phyloP scores from a whole-genome alignment of 1,139 yeast species.

The Kazachstania sp. region DNA sequence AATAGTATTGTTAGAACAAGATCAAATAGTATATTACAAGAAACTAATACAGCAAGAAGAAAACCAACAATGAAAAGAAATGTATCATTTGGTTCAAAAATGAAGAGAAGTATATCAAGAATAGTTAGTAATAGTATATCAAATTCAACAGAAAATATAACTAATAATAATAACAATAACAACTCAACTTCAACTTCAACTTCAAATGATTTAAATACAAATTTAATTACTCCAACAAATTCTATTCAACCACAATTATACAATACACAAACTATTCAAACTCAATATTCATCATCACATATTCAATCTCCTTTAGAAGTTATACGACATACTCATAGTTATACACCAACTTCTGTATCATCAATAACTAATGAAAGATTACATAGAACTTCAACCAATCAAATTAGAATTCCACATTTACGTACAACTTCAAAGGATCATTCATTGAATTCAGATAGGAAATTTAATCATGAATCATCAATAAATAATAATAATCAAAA shows the following conservation, averaged over 20 bases:
- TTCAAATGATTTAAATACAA: no score
- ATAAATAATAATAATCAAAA: background rate
- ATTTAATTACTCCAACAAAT: background rate
- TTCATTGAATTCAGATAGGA: no score
- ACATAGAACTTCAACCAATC: background rate
- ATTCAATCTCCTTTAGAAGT: background rate
- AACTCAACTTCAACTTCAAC: no score
- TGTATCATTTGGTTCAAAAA: slow-evolving; percentile 3
- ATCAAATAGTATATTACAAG: background rate
- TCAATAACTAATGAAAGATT: background rate
- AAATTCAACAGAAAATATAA: background rate
- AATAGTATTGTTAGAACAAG: background rate
- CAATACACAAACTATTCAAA: background rate
- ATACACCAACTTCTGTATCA: background rate
- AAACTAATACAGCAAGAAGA: background rate
- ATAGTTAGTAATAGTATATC: slow-evolving; percentile 3
- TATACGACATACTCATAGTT: background rate
- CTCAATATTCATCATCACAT: background rate
- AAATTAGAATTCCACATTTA: background rate
- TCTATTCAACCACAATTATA: background rate
- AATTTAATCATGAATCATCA: no score
- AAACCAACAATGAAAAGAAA: slow-evolving; percentile 4
- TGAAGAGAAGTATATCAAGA: slow-evolving; percentile 6
- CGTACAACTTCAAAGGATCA: no score
- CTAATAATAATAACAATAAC: no score